phyloP scores from a whole-genome alignment of 495 filamentous ascomycete genomes.

The Lasiosphaeria miniovina region DNA sequence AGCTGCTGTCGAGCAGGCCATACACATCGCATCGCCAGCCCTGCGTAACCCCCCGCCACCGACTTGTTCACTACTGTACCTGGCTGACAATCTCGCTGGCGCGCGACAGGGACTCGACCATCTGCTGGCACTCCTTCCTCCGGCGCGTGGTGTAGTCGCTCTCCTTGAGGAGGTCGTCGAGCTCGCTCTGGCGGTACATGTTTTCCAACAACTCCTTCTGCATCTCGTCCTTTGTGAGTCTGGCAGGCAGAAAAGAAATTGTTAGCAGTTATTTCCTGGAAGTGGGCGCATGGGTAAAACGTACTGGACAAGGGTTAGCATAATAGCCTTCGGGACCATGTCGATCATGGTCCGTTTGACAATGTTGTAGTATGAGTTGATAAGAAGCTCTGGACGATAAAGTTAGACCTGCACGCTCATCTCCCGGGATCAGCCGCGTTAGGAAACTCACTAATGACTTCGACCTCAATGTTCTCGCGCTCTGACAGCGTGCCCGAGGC shows the following conservation, averaged over 20 bases:
- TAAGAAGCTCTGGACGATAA: conserved; percentile 70
- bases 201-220: conserved; percentile 96
- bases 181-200: conserved; percentile 86
- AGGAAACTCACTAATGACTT: conserved; percentile 87
- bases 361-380: conserved; percentile 96
- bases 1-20: too few relatives aligned
- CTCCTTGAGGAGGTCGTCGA: conserved; percentile 95
- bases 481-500: conserved; percentile 89
- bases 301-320: conserved; percentile 93
- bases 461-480: conserved; percentile 89
- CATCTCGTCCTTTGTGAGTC: conserved; percentile 97
- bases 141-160: conserved; percentile 93
- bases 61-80: conserved; percentile 64
- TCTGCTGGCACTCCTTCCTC: conserved; percentile 97
- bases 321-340: conserved; percentile 99
- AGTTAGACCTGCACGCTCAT: conserved; percentile 3
- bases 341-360: conserved; percentile 98
- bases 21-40: background rate
- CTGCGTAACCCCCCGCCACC: background rate
- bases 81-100: conserved; percentile 97
- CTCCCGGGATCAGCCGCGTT: too few relatives aligned
- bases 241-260: conserved; percentile 29
- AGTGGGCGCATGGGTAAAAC: conserved; percentile 32
- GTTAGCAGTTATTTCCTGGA: background rate
- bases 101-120: conserved; percentile 87